Conservation (phyloP, 352 stramenopile species). For the Pythium coloratum region DNA sequence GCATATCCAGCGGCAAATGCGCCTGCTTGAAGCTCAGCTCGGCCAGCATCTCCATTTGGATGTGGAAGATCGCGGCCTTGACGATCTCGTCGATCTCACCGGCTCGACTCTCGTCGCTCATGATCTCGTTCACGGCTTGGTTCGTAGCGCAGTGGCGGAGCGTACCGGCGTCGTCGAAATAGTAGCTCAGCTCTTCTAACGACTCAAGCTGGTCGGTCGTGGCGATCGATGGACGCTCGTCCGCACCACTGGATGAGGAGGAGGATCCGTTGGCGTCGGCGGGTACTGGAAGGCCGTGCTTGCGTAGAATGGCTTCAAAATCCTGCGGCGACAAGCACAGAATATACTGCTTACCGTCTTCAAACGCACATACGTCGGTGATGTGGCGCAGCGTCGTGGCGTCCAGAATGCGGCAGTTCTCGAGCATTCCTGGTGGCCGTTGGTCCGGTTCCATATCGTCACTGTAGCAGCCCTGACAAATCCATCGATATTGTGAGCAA, state of each 20-base stretch:
- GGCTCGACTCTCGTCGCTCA: slow-evolving; percentile 67
- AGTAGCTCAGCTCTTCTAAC: slow-evolving; percentile 77
- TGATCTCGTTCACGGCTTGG: slow-evolving; percentile 73
- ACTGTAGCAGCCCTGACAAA: slow-evolving; percentile 64
- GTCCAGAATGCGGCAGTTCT: slow-evolving; percentile 58
- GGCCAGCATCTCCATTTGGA: slow-evolving; percentile 83
- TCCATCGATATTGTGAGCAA: not conserved
- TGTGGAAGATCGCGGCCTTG: slow-evolving; percentile 82
- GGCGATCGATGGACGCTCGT: slow-evolving; percentile 42
- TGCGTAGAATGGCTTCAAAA: slow-evolving; percentile 41
- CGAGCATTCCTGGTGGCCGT: slow-evolving; percentile 52
- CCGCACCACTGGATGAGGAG: not conserved
- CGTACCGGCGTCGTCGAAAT: slow-evolving; percentile 69
- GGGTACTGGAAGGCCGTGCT: slow-evolving; percentile 42
- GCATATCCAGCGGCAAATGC: slow-evolving; percentile 57
- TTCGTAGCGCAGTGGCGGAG: slow-evolving; percentile 72
- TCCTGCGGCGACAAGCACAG: slow-evolving; percentile 45
- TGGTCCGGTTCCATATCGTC: slow-evolving; percentile 71
- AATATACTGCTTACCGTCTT: slow-evolving; percentile 80
- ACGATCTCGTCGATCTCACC: slow-evolving; percentile 78
- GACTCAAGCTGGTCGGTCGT: slow-evolving; percentile 71
- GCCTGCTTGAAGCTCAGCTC: slow-evolving; percentile 77
- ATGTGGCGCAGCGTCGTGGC: slow-evolving; percentile 48
- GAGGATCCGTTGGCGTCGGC: slow-evolving; percentile 8
- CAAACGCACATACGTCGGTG: slow-evolving; percentile 35